Evolutionary conservation across 2,329 filamentous ascomycete species (phyloP), one percentile per base, ranked within the genome.

Genomic region (Arthrobotrys entomopaga): DNA sequence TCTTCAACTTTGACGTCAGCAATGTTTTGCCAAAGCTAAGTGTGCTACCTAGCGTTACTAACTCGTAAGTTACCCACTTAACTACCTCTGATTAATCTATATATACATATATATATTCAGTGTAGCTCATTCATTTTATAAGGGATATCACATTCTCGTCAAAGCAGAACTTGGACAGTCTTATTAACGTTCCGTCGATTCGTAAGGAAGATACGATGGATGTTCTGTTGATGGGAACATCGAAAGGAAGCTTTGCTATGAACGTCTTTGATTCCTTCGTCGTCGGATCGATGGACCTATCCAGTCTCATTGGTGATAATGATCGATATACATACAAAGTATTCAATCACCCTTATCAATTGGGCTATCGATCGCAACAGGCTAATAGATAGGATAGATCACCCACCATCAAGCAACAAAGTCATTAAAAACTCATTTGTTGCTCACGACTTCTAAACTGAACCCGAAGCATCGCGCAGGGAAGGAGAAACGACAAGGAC

Each of bases 381-480:
- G 16, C 19, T 13, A 29, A 8, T 34, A 13, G 6, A 46, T 46
- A 1, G 16, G 16, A 6, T 64, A 78, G 77, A 76, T 79, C 50
- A 76, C 78, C 13, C 76, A 76, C 22, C 78, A 79, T 22, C 77
- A 77, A 24, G 76, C 78, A 57, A 78, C 78, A 11, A 71, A 67
- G 15, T 73, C 78, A 29, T 64, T 79, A 34, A 77, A 76, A 46
- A 79, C 78, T 3, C 78, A 79, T 58, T 73, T 77, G 8, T 74
- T 79, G 20, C 61, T 79, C 22, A 76, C 78, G 11, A 72, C 61
- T 1, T 71, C 72, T 2, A 75, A 77, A 13, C 59, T 64, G 10
- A 52, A 65, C 29, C 69, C 63, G 38, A 72, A 90, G 8, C 85
- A 74, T 26, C 53, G 58, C 10, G 13, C 58, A 2, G 43, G 46